Conservation (phyloP, 1,284 basidiomycete species). For the Coniferiporia sulphurascens region DNA sequence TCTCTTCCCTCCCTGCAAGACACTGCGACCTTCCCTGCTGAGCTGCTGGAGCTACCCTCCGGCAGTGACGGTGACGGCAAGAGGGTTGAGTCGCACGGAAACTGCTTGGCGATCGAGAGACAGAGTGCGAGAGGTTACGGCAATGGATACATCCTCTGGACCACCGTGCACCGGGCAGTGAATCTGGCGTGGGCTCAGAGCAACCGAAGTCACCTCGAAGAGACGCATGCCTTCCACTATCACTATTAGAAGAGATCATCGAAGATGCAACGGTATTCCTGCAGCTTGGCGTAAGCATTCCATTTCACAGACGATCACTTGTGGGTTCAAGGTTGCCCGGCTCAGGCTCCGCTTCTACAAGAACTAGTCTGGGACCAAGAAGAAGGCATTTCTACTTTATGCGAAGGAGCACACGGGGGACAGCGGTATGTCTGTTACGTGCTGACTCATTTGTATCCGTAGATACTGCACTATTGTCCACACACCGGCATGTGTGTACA, state of each 20-base stretch:
- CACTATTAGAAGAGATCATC: slow-evolving; percentile 43
- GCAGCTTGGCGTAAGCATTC: slow-evolving; percentile 52
- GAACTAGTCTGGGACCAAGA: too few relatives aligned
- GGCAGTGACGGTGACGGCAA: slow-evolving; percentile 34
- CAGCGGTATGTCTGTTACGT: too few relatives aligned
- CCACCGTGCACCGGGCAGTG: slow-evolving; percentile 23
- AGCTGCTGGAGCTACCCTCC: slow-evolving; percentile 53
- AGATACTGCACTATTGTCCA: too few relatives aligned
- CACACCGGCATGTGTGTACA: too few relatives aligned
- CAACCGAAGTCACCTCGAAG: slow-evolving; percentile 24
- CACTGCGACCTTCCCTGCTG: slow-evolving; percentile 58
- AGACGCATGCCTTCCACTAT: slow-evolving; percentile 31
- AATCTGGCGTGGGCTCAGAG: slow-evolving; percentile 28
- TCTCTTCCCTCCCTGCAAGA: slow-evolving; percentile 39
- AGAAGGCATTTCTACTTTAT: too few relatives aligned
- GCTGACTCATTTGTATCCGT: too few relatives aligned
- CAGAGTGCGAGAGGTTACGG: slow-evolving; percentile 48
- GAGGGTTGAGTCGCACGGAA: slow-evolving; percentile 23
- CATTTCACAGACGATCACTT: slow-evolving; percentile 11
- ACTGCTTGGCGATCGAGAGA: slow-evolving; percentile 21
- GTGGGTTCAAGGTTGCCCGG: slow-evolving; percentile 14
- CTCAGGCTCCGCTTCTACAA: too few relatives aligned
- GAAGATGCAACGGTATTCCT: slow-evolving; percentile 66
- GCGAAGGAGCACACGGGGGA: too few relatives aligned
- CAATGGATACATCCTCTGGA: slow-evolving; percentile 59